phyloP scores from a whole-genome alignment of 2,329 filamentous ascomycete genomes.

The Botryotinia globosa region DNA sequence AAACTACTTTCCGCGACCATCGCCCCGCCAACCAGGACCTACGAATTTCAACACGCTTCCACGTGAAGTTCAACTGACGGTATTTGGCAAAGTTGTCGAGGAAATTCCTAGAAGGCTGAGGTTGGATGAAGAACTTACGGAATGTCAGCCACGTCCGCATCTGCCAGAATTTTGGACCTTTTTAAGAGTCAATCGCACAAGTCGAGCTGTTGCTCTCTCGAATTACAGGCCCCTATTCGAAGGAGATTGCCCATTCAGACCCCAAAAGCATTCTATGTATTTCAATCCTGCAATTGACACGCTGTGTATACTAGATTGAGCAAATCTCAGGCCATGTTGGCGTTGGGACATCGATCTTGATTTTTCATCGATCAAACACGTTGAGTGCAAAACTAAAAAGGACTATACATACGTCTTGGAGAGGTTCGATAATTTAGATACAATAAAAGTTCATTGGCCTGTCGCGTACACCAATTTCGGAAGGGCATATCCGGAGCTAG shows the following conservation, averaged over 20 bases:
- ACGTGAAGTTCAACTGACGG: background rate
- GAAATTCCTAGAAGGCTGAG: background rate
- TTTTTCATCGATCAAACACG: background rate
- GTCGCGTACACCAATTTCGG: background rate
- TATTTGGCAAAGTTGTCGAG: background rate
- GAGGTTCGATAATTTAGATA: background rate
- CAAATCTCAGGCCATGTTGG: background rate
- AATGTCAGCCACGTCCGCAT: too few relatives aligned
- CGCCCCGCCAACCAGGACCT: background rate
- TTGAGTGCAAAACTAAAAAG: background rate
- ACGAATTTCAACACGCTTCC: background rate
- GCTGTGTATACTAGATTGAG: background rate
- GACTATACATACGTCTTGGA: background rate
- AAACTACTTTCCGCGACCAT: background rate
- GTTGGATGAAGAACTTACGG: background rate
- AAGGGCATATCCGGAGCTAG: background rate
- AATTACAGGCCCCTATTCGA: background rate
- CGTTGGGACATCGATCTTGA: background rate
- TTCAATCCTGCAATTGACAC: background rate
- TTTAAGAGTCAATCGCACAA: background rate
- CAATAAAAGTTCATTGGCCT: background rate
- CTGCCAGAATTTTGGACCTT: background rate
- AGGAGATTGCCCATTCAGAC: background rate
- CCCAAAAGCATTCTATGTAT: background rate
- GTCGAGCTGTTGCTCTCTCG: background rate